phyloP scores from a whole-genome alignment of 345 rosid genomes.

The Iberis pinnata region DNA sequence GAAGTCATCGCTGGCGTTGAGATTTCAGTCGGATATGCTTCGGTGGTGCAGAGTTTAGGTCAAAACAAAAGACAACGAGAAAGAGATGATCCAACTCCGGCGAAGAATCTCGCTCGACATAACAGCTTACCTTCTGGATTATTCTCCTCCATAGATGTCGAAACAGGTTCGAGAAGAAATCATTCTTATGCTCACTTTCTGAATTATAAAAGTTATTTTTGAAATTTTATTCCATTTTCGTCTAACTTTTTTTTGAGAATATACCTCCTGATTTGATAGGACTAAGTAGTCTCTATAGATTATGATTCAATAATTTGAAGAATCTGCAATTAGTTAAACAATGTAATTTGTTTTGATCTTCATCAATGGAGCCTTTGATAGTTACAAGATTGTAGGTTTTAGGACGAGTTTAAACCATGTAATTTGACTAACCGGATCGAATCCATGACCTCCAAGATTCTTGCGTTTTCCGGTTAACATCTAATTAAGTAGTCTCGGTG shows the following conservation, averaged over 20 bases:
- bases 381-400: too few species aligned
- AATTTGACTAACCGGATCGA: too few species aligned
- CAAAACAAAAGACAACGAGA: conserved; percentile 36
- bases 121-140: conserved; percentile 94
- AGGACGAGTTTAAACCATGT: too few species aligned
- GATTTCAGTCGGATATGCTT: conserved; percentile 28
- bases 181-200: neutral
- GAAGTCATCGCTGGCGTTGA: conserved; percentile 29
- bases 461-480: too few species aligned
- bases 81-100: conserved; percentile 37
- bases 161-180: conserved; percentile 50
- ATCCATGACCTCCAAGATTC: too few species aligned
- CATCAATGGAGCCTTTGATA: too few species aligned
- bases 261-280: conserved; percentile 1
- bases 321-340: too few species aligned
- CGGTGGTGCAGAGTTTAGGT: conserved; percentile 30
- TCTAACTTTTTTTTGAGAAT: conserved; percentile 21
- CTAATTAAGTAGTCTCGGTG: too few species aligned
- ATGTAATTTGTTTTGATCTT: neutral
- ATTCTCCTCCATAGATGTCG: conserved; percentile 56
- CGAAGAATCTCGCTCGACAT: conserved; percentile 54
- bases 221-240: conserved; percentile 19
- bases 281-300: too few species aligned
- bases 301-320: too few species aligned
- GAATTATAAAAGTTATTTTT: neutral